phyloP scores from a whole-genome alignment of 1,139 yeast genomes.

The Kodamaea arcana region DNA sequence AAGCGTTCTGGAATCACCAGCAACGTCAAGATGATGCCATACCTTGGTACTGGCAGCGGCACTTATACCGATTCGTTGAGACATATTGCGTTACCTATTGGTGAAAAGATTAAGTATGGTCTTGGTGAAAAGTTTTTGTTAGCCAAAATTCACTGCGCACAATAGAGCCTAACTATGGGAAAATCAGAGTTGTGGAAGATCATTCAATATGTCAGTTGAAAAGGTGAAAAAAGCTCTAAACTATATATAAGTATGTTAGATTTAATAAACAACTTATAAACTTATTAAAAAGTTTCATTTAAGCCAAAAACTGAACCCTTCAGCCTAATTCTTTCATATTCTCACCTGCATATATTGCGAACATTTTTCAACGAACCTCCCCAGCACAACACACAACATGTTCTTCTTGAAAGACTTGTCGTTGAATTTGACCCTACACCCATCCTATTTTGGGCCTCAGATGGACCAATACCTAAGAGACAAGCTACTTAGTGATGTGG shows the following conservation, averaged over 20 bases:
- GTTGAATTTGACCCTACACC: constrained; percentile 87
- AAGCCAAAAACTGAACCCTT: too few species aligned
- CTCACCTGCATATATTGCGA: too few species aligned
- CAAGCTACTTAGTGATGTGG: constrained; percentile 89
- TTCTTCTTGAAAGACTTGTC: constrained; percentile 76
- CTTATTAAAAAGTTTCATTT: too few species aligned
- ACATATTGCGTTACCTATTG: constrained; percentile 44
- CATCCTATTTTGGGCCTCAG: constrained; percentile 95
- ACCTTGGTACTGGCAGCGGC: constrained; percentile 77
- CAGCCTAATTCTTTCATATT: too few species aligned
- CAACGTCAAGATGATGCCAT: constrained; percentile 95
- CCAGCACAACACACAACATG: constrained; percentile 19
- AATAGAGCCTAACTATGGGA: too few species aligned
- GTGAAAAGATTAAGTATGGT: constrained; percentile 1
- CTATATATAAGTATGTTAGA: too few species aligned
- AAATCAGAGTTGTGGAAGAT: too few species aligned
- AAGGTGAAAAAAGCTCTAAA: too few species aligned
- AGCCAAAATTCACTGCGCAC: too few species aligned
- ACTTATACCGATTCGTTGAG: constrained; percentile 57
- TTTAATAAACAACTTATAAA: too few species aligned
- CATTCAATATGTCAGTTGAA: too few species aligned
- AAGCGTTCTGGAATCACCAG: constrained; percentile 76
- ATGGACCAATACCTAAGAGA: constrained; percentile 92
- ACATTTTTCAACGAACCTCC: background rate
- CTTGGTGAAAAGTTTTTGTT: background rate